Percentiles rank a stretch among this genome's conserved stretches.
Evolutionary conservation across 805 yeast species (phyloP).

Genomic region (Sugiyamaella lignohabitans): DNA sequence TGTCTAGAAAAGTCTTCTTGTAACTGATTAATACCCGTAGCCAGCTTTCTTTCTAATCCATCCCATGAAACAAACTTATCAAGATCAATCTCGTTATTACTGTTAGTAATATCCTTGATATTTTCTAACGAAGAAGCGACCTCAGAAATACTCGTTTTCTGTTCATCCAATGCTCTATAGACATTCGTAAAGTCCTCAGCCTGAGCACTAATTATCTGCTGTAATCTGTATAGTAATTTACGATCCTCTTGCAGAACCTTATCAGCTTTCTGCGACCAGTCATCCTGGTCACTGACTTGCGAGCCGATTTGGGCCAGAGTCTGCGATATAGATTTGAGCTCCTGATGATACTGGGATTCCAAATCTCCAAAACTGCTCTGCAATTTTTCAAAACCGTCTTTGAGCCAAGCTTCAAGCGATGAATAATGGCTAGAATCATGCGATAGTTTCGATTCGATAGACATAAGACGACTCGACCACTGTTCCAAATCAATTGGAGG

Average conservation of each 20-base stretch:
- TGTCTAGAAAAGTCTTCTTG: background rate
- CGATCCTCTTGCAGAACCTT: background rate
- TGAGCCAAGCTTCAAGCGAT: slow-evolving; percentile 4
- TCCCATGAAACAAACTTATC: too few species aligned
- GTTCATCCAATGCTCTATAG: slow-evolving; percentile 3
- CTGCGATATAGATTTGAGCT: slow-evolving; percentile 1
- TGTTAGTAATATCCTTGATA: too few species aligned
- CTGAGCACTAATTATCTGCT: slow-evolving; percentile 3
- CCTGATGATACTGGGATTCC: slow-evolving; percentile 1
- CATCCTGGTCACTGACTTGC: slow-evolving; percentile 1
- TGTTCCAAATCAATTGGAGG: slow-evolving; percentile 16
- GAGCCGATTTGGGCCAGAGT: slow-evolving; percentile 2
- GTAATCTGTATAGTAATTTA: background rate
- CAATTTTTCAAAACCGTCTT: slow-evolving; percentile 2
- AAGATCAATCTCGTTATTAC: too few species aligned
- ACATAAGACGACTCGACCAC: slow-evolving; percentile 12
- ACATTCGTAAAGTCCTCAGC: slow-evolving; percentile 8
- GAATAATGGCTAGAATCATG: slow-evolving; percentile 5
- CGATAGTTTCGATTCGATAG: slow-evolving; percentile 15
- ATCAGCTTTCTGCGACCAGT: slow-evolving; percentile 9
- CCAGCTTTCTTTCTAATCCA: background rate
- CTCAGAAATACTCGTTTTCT: too few species aligned
- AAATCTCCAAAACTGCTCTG: slow-evolving; percentile 1
- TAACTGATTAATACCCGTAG: background rate
- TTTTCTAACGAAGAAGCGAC: too few species aligned